Conservation (phyloP, 1,284 basidiomycete genomes). For the Tylopilus sp. region DNA sequence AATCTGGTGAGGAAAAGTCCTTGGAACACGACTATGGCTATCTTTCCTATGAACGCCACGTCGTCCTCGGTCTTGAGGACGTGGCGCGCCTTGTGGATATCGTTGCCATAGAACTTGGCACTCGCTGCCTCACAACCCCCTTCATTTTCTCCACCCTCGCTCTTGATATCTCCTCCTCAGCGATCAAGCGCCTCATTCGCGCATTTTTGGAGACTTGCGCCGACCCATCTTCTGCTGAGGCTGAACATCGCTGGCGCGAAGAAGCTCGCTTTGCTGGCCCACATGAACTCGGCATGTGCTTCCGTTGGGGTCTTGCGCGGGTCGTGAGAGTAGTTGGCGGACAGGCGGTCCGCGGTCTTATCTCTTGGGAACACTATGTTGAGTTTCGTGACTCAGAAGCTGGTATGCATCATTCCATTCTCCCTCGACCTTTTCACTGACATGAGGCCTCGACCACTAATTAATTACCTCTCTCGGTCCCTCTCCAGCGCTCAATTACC, state of each 20-base stretch:
- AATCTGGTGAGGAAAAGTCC: slow-evolving; percentile 33
- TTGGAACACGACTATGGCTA: slow-evolving; percentile 63
- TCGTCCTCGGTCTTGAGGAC: slow-evolving; percentile 73
- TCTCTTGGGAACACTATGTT: slow-evolving; percentile 77
- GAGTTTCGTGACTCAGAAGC: slow-evolving; percentile 76
- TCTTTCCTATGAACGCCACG: slow-evolving; percentile 65
- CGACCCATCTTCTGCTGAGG: slow-evolving; percentile 41
- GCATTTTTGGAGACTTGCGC: slow-evolving; percentile 65
- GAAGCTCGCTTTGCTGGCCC: slow-evolving; percentile 80
- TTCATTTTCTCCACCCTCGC: slow-evolving; percentile 86
- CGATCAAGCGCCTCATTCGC: slow-evolving; percentile 70
- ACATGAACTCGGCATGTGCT: slow-evolving; percentile 81
- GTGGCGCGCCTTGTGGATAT: slow-evolving; percentile 66
- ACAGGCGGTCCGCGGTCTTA: slow-evolving; percentile 64
- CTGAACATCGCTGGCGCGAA: slow-evolving; percentile 63
- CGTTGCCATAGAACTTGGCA: slow-evolving; percentile 66
- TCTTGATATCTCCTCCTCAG: slow-evolving; percentile 71
- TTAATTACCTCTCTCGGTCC: slow-evolving; percentile 19
- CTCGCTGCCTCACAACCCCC: slow-evolving; percentile 78
- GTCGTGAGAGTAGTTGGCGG: slow-evolving; percentile 64
- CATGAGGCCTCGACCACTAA: slow-evolving; percentile 21
- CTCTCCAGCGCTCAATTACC: slow-evolving; percentile 53
- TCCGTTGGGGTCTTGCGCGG: slow-evolving; percentile 80
- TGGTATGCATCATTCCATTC: slow-evolving; percentile 46
- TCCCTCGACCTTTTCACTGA: slow-evolving; percentile 19